A percentile compares a stretch with the other conserved stretches of the same genome.
phyloP scores from a whole-genome alignment of 2,329 filamentous ascomycete species.

The Aphanocladium album region DNA sequence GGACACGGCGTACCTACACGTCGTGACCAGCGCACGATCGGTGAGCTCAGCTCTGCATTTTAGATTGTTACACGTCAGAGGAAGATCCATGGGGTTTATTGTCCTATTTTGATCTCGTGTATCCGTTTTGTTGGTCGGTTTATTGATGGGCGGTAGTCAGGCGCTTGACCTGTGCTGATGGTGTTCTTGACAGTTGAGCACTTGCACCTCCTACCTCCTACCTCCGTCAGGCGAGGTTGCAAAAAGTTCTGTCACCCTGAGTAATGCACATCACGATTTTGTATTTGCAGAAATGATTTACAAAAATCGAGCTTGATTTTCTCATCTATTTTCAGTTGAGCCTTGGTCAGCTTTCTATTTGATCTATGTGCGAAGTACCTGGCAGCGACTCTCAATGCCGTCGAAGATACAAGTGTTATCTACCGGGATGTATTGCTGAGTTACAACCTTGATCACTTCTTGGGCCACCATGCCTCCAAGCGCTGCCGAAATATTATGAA shows the following conservation, averaged over 20 bases:
- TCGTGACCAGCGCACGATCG: conserved; percentile 76
- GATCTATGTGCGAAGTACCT: conserved; percentile 48
- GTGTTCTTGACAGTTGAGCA: no score
- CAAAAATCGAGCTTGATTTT: no score
- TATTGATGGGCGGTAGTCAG: no score
- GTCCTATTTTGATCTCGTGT: no score
- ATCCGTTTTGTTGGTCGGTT: no score
- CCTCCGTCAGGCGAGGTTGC: no score
- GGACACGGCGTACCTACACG: conserved; percentile 62
- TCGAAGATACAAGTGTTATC: conserved; percentile 69
- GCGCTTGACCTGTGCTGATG: no score
- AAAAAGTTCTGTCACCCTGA: no score
- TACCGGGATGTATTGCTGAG: conserved; percentile 66
- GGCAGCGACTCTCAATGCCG: conserved; percentile 58
- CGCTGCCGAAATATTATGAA: conserved; percentile 87
- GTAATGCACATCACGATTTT: no score
- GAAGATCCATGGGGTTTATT: conserved; percentile 60
- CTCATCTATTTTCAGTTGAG: neutral
- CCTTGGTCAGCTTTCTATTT: neutral
- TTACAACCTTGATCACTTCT: conserved; percentile 87
- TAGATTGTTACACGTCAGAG: conserved; percentile 72
- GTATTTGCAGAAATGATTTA: no score
- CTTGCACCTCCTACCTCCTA: no score
- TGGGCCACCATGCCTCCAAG: conserved; percentile 93
- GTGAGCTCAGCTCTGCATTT: conserved; percentile 67